Evolutionary conservation across 345 rosid species (phyloP).

Genomic region (Cardamine chenopodiifolia): DNA sequence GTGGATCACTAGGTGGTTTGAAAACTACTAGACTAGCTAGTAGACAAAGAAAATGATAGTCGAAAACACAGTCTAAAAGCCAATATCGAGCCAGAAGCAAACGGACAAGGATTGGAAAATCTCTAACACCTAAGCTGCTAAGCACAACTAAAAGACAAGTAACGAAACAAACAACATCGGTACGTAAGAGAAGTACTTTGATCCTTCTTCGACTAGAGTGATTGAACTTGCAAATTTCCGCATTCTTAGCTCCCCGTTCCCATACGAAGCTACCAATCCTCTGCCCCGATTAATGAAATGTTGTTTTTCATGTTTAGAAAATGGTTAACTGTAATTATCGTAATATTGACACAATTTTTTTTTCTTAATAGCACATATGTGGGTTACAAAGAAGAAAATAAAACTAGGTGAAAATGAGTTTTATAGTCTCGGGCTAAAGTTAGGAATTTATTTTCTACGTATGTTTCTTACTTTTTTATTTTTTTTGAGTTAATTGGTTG

Average conservation of each 20-base stretch:
- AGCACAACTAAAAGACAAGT: neutral
- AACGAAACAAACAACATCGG: neutral
- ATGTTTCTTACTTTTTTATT: neutral
- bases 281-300: neutral
- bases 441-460: neutral
- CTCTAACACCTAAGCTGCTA: neutral
- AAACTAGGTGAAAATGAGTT: neutral
- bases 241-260: neutral
- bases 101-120: neutral
- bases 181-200: neutral
- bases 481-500: neutral
- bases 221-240: neutral
- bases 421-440: neutral
- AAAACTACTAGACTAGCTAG: neutral
- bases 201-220: neutral
- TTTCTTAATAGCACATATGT: neutral
- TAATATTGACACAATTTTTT: neutral
- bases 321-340: neutral
- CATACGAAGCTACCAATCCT: neutral
- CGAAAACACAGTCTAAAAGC: neutral
- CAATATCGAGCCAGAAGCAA: neutral
- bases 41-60: neutral
- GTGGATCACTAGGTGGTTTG: neutral
- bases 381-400: neutral
- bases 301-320: neutral